A percentile compares a stretch with the other conserved stretches of the same genome.
Evolutionary conservation across 2,329 filamentous ascomycete species (phyloP).

Genomic region (Grosmannia serpens): DNA sequence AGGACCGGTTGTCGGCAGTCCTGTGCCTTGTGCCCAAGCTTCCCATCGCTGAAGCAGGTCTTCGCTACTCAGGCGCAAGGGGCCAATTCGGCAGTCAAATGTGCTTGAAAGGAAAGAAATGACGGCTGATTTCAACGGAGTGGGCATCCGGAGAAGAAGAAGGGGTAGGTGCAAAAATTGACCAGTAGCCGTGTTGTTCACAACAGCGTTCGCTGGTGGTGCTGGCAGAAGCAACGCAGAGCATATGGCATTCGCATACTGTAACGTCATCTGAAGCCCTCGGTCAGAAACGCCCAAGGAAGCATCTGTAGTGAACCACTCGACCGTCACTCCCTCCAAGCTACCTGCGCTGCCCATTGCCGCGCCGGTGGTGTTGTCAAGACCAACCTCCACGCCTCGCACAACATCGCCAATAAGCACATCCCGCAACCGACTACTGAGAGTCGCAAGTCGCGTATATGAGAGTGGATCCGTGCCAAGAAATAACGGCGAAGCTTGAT

Average conservation of each 20-base stretch:
- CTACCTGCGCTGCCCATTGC: slow-evolving; percentile 27
- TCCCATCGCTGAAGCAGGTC: slow-evolving; percentile 40
- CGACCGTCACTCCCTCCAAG: slow-evolving; percentile 34
- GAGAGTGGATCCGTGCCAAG: slow-evolving; percentile 29
- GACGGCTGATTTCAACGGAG: slow-evolving; percentile 35
- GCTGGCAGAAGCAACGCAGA: slow-evolving; percentile 37
- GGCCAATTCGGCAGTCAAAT: slow-evolving; percentile 45
- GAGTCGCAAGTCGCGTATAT: slow-evolving; percentile 24
- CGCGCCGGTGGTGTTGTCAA: slow-evolving; percentile 20
- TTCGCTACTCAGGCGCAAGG: slow-evolving; percentile 36
- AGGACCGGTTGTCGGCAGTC: slow-evolving; percentile 21
- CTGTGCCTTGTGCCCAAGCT: slow-evolving; percentile 32
- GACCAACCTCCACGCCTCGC: slow-evolving; percentile 44
- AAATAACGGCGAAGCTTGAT: slow-evolving; percentile 43
- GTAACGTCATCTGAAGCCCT: slow-evolving; percentile 33
- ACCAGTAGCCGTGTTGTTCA: slow-evolving; percentile 6
- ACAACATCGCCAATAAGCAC: slow-evolving; percentile 46
- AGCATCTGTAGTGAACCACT: slow-evolving; percentile 28
- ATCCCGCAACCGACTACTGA: slow-evolving; percentile 40
- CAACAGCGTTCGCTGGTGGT: not conserved
- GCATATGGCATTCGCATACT: slow-evolving; percentile 41
- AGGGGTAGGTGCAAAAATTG: slow-evolving; percentile 38
- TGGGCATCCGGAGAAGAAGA: slow-evolving; percentile 43
- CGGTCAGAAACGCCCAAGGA: slow-evolving; percentile 15
- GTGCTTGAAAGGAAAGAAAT: slow-evolving; percentile 38